Evolutionary conservation across 2,329 filamentous ascomycete species (phyloP).

Genomic region (Aplosporella prunicola): DNA sequence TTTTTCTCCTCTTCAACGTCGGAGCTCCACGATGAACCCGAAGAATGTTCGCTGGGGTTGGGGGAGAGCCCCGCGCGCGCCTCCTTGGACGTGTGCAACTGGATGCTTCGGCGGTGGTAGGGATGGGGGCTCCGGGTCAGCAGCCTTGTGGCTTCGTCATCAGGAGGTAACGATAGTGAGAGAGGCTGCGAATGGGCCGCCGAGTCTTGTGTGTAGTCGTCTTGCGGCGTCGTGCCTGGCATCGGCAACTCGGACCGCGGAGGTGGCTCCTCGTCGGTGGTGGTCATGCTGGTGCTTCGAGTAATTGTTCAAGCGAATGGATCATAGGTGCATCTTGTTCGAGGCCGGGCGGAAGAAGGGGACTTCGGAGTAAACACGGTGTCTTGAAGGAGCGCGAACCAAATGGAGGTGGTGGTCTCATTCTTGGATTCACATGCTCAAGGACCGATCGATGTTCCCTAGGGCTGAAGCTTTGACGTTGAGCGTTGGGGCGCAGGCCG

Average conservation of each 20-base stretch:
- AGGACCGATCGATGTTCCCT: too few relatives aligned
- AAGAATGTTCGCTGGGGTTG: slow-evolving; percentile 2
- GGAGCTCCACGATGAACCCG: too few relatives aligned
- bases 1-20: too few relatives aligned
- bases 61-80: background rate
- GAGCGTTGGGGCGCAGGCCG: slow-evolving; percentile 6
- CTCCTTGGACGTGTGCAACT: background rate
- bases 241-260: slow-evolving; percentile 3
- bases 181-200: background rate
- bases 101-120: slow-evolving; percentile 22
- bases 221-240: background rate
- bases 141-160: slow-evolving; percentile 19
- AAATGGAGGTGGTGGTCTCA: slow-evolving; percentile 8
- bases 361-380: slow-evolving; percentile 2
- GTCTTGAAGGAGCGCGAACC: too few relatives aligned
- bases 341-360: background rate
- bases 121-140: slow-evolving; percentile 31
- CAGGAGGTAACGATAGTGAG: background rate
- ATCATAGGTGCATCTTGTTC: slow-evolving; percentile 6
- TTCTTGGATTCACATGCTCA: slow-evolving; percentile 10
- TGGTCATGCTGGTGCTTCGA: background rate
- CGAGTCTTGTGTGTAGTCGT: too few relatives aligned
- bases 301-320: slow-evolving; percentile 5
- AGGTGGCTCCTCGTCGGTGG: slow-evolving; percentile 6
- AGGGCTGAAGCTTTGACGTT: slow-evolving; percentile 6